phyloP scores from a whole-genome alignment of 164 flowering plant genomes.

The Buxus sempervirens region DNA sequence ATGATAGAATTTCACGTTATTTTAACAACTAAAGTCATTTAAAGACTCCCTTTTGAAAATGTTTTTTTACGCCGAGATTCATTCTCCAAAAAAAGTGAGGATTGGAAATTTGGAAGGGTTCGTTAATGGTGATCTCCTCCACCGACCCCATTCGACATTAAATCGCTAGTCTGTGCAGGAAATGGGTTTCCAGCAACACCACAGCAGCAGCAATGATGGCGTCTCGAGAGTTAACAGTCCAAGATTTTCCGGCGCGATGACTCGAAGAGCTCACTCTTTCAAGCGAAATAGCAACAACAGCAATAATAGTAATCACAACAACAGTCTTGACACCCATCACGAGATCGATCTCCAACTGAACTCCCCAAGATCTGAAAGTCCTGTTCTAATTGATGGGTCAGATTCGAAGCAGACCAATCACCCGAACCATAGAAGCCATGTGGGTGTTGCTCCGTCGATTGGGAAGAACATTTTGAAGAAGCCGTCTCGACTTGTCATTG shows the following conservation, averaged over 20 bases:
- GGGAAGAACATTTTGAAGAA: conserved; percentile 28
- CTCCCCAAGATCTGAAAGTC: conserved; percentile 75
- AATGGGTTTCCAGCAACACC: conserved; percentile 36
- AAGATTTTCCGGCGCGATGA: conserved; percentile 76
- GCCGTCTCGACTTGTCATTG: conserved; percentile 25
- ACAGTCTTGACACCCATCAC: conserved; percentile 31
- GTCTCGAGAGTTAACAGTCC: conserved; percentile 78
- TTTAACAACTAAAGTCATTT: too few relatives aligned
- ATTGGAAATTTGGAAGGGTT: not conserved
- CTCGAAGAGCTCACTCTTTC: conserved; percentile 81
- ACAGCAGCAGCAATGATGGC: conserved; percentile 32
- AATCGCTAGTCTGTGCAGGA: not conserved
- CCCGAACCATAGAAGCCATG: conserved; percentile 32
- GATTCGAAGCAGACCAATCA: conserved; percentile 33
- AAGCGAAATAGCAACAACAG: conserved; percentile 37
- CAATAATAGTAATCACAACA: conserved; percentile 12
- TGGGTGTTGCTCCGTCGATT: conserved; percentile 9
- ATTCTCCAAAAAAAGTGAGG: not conserved
- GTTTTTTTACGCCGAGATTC: too few relatives aligned
- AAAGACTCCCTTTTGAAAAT: too few relatives aligned
- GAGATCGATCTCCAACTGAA: conserved; percentile 66
- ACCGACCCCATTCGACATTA: not conserved
- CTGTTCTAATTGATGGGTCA: conserved; percentile 31
- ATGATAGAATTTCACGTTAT: too few relatives aligned
- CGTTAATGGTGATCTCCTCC: conserved; percentile 13